A percentile compares a stretch with the other conserved stretches of the same genome.
Evolutionary conservation across 192 early-diverging fungal species (phyloP).

Genomic region (Funneliformis mosseae): DNA sequence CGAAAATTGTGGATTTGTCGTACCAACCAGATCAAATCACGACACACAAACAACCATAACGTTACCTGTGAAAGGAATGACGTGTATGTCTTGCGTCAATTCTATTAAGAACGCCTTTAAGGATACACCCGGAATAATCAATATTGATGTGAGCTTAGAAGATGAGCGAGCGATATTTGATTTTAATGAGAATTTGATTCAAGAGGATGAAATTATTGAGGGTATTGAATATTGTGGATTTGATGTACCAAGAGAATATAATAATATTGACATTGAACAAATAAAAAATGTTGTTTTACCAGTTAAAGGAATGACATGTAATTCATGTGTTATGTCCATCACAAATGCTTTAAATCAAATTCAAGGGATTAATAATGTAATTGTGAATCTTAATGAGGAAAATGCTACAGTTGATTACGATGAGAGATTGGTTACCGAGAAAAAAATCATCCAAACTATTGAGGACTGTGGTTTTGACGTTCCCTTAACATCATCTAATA

Average conservation of each 20-base stretch:
- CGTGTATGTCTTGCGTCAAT: constrained; percentile 28
- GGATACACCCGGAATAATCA: not conserved
- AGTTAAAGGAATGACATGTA: constrained; percentile 13
- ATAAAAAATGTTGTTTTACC: not conserved
- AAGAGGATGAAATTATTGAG: constrained; percentile 37
- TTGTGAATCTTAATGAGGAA: constrained; percentile 41
- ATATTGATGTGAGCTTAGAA: constrained; percentile 35
- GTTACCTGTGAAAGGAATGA: not conserved
- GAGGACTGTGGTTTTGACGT: constrained; percentile 74
- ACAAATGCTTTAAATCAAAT: not conserved
- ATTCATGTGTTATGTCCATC: constrained; percentile 30
- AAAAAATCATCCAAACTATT: constrained; percentile 51
- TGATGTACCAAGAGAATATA: constrained; percentile 48
- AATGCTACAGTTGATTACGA: constrained; percentile 36
- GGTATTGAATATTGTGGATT: constrained; percentile 74
- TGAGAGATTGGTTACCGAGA: not conserved
- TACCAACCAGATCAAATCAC: constrained; percentile 37
- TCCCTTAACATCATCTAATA: constrained; percentile 19
- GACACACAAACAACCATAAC: not conserved
- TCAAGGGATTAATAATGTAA: not conserved
- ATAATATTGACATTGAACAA: not conserved
- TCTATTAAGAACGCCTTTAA: constrained; percentile 21
- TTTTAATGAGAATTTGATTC: constrained; percentile 18
- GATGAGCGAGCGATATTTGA: constrained; percentile 40
- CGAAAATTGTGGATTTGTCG: constrained; percentile 74